These are phyloP conservation scores for Beverwykella pulmonaria DNA, from an alignment of 495 filamentous ascomycete genomes.

Conservation along the genomic window DNA sequence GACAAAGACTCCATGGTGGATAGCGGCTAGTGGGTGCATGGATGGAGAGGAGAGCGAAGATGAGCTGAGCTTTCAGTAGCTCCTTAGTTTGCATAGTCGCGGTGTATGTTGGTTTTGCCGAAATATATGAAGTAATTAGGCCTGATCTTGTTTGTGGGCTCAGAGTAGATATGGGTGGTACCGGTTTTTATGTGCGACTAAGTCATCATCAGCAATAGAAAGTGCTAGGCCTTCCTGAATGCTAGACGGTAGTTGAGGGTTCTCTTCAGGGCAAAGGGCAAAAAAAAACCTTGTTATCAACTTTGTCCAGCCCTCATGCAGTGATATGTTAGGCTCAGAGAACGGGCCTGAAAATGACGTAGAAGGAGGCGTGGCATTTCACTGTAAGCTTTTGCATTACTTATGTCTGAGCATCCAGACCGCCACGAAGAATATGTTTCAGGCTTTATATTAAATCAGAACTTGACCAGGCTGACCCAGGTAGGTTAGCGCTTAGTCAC, in stretches of 20 bases:
- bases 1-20: neutral
- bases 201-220: no score
- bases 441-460: no score
- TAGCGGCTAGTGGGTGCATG: neutral
- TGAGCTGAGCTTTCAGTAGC: conserved; percentile 26
- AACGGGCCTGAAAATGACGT: no score
- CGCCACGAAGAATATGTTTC: no score
- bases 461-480: no score
- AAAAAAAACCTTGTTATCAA: neutral
- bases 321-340: no score
- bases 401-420: no score
- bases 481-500: neutral
- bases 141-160: no score
- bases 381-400: no score
- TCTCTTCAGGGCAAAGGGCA: neutral
- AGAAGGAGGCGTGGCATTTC: no score
- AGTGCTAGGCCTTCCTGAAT: no score
- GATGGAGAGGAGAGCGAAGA: conserved; percentile 22
- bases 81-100: neutral
- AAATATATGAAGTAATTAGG: neutral
- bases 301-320: neutral
- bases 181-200: neutral
- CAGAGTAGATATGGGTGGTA: neutral
- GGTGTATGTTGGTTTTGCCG: neutral
- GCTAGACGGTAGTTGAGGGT: neutral